Percentiles rank a stretch among this genome's conserved stretches.
Conservation (phyloP, 352 stramenopile species). For the Phytophthora brassicae region DNA sequence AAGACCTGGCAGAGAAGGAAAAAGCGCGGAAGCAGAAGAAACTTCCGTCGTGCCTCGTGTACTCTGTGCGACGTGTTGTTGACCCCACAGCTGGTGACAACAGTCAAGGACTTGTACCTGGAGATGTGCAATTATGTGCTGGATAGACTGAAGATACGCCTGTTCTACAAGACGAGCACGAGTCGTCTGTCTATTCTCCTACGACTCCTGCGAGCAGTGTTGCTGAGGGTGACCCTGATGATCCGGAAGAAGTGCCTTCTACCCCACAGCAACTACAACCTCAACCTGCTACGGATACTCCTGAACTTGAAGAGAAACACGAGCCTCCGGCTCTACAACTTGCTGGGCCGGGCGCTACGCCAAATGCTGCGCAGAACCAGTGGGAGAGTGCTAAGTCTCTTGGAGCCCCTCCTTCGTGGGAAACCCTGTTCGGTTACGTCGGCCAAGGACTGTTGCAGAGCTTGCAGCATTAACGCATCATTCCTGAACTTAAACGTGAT, state of each 20-base stretch:
- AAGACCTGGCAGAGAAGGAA: not conserved
- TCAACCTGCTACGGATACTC: not conserved
- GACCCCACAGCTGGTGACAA: not conserved
- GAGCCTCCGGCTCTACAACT: not conserved
- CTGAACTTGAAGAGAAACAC: not conserved
- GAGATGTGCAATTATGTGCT: not conserved
- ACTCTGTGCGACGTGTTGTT: not conserved
- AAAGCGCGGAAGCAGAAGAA: not conserved
- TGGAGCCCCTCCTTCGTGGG: not conserved
- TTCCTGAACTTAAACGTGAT: not conserved
- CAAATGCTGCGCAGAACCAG: slow-evolving; percentile 3
- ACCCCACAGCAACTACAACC: not conserved
- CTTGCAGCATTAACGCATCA: not conserved
- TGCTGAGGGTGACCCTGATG: not conserved
- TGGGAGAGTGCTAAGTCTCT: not conserved
- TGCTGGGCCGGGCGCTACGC: not conserved
- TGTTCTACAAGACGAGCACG: not conserved
- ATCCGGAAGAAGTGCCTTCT: not conserved
- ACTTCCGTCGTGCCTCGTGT: not conserved
- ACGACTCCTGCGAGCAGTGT: not conserved
- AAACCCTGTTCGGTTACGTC: not conserved
- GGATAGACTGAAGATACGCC: too few species aligned
- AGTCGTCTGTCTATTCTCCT: not conserved
- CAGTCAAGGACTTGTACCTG: not conserved
- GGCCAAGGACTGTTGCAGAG: slow-evolving; percentile 3